A percentile compares a stretch with the other conserved stretches of the same genome.
Evolutionary conservation across 768 basidiomycete genomes (phyloP).

Genomic region (Mycena vitilis): DNA sequence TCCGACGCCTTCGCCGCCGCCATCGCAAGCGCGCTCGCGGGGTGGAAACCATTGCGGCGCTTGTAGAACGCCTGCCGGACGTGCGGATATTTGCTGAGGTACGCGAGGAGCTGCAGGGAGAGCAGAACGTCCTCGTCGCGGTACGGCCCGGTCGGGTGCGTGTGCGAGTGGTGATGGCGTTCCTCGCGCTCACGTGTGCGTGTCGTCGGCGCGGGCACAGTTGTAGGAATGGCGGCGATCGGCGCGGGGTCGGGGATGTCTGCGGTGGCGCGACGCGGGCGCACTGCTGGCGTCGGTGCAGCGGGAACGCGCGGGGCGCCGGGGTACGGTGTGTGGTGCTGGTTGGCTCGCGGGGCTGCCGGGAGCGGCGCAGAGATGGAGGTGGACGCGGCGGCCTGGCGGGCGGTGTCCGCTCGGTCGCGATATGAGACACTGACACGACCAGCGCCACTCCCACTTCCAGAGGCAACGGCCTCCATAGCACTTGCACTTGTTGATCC

Average conservation of each 20-base stretch:
- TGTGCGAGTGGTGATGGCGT: constrained; percentile 47
- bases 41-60: constrained; percentile 83
- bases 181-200: constrained; percentile 41
- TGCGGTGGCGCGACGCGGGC: constrained; percentile 30
- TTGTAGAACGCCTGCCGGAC: constrained; percentile 97
- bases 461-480: not conserved
- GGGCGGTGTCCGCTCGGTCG: constrained; percentile 39
- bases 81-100: constrained; percentile 97
- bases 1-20: constrained; percentile 37
- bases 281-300: constrained; percentile 23
- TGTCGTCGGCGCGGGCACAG: constrained; percentile 19
- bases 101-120: constrained; percentile 92
- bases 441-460: not conserved
- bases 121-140: constrained; percentile 95
- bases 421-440: constrained; percentile 33
- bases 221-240: constrained; percentile 46
- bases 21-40: constrained; percentile 62
- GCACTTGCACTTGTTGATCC: constrained; percentile 10
- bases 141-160: constrained; percentile 70
- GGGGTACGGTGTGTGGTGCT: constrained; percentile 51
- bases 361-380: constrained; percentile 48
- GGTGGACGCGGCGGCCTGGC: constrained; percentile 40
- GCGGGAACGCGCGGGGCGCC: constrained; percentile 85
- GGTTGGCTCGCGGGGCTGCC: constrained; percentile 36
- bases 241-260: constrained; percentile 38